Percentiles rank a stretch among this genome's conserved stretches.
Evolutionary conservation across 2,329 filamentous ascomycete genomes (phyloP).

Genomic region (Apiospora hydei): DNA sequence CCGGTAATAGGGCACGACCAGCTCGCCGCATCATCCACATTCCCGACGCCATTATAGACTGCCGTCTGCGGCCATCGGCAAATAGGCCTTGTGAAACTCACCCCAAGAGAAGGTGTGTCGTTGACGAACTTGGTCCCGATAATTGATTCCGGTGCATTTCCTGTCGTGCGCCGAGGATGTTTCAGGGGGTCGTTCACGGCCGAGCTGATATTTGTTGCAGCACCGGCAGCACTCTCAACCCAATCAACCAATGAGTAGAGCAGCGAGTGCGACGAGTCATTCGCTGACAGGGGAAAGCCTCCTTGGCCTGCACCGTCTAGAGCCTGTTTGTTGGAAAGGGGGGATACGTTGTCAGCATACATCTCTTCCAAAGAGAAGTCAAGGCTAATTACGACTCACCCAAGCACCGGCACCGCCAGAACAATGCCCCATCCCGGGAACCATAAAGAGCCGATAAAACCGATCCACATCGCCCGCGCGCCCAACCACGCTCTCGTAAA

Average conservation of each 20-base stretch:
- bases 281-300: slow-evolving; percentile 32
- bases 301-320: slow-evolving; percentile 30
- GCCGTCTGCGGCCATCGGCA: slow-evolving; percentile 40
- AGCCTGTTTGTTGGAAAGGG: neutral
- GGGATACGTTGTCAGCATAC: neutral
- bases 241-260: slow-evolving; percentile 56
- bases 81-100: slow-evolving; percentile 38
- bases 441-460: slow-evolving; percentile 59
- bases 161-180: slow-evolving; percentile 41
- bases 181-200: slow-evolving; percentile 36
- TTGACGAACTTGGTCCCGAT: slow-evolving; percentile 41
- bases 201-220: slow-evolving; percentile 29
- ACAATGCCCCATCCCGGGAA: slow-evolving; percentile 63
- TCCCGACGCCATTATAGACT: slow-evolving; percentile 34
- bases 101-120: slow-evolving; percentile 33
- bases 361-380: neutral
- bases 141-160: slow-evolving; percentile 34
- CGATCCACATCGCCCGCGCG: slow-evolving; percentile 43
- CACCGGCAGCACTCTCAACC: slow-evolving; percentile 50
- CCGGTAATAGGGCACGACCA: slow-evolving; percentile 35
- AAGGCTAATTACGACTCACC: slow-evolving; percentile 27
- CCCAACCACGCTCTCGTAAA: slow-evolving; percentile 31
- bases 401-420: slow-evolving; percentile 44
- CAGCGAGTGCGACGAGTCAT: slow-evolving; percentile 52
- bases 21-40: slow-evolving; percentile 32